A percentile compares a stretch with the other conserved stretches of the same genome.
These are phyloP conservation scores for Ophiostoma fasciatum DNA, from an alignment of 2,329 filamentous ascomycete genomes.

Conservation along the genomic window DNA sequence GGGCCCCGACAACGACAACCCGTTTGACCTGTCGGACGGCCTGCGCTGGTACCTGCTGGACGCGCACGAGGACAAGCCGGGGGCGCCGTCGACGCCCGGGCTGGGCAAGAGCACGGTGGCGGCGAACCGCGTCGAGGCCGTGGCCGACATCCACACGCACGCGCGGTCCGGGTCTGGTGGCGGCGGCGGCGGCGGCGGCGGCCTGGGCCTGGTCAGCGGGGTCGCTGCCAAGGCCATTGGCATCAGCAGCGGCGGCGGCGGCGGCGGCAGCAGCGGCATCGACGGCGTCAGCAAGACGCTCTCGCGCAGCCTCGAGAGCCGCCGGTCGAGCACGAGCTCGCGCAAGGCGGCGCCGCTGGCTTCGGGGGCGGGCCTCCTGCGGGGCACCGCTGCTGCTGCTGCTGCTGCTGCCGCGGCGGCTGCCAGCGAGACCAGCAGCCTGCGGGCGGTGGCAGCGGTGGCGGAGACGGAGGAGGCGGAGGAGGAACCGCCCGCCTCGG, in stretches of 20 bases:
- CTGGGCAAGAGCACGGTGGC: slow-evolving; percentile 86
- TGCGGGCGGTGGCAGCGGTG: slow-evolving; percentile 33
- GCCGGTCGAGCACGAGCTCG: slow-evolving; percentile 74
- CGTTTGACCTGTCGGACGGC: slow-evolving; percentile 90
- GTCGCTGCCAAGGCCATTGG: too few species aligned
- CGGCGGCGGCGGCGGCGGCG: too few species aligned
- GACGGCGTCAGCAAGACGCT: slow-evolving; percentile 63
- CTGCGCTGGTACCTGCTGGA: slow-evolving; percentile 94
- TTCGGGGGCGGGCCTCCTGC: background rate
- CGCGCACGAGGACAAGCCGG: slow-evolving; percentile 81
- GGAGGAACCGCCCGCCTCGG: slow-evolving; percentile 5
- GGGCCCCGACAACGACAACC: slow-evolving; percentile 76
- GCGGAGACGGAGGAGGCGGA: slow-evolving; percentile 16
- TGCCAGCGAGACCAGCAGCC: slow-evolving; percentile 42
- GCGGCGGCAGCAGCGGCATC: slow-evolving; percentile 37
- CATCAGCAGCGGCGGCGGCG: slow-evolving; percentile 9
- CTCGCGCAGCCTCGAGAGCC: slow-evolving; percentile 79
- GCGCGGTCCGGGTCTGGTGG: slow-evolving; percentile 24
- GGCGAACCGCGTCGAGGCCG: slow-evolving; percentile 72
- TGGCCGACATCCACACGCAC: slow-evolving; percentile 51
- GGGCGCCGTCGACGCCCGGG: slow-evolving; percentile 81
- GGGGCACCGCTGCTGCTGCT: slow-evolving; percentile 10
- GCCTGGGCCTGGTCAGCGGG: slow-evolving; percentile 19
- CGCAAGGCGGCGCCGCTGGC: slow-evolving; percentile 55
- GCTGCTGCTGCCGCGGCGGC: background rate